A percentile compares a stretch with the other conserved stretches of the same genome.
Evolutionary conservation across 2,329 filamentous ascomycete genomes (phyloP).

Genomic region (Colletotrichum melonis): DNA sequence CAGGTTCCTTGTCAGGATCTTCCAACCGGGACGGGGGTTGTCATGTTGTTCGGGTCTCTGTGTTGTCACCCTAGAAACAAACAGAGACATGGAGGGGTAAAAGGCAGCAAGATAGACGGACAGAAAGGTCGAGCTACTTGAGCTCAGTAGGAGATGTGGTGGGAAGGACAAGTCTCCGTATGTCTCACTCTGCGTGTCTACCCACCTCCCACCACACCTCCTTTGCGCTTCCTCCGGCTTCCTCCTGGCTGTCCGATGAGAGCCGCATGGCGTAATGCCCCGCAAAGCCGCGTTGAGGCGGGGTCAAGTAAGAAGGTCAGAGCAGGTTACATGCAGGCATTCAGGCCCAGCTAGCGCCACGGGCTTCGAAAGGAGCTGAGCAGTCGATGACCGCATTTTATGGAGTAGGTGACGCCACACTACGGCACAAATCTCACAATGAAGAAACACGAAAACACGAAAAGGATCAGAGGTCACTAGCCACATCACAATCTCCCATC

Average conservation of each 20-base stretch:
- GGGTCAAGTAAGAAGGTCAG: not conserved
- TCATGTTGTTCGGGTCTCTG: not conserved
- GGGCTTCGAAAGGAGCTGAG: not conserved
- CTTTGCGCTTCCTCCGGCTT: not conserved
- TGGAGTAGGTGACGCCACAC: slow-evolving; percentile 38
- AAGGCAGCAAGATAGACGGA: not conserved
- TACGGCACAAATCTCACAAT: not conserved
- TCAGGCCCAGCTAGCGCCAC: not conserved
- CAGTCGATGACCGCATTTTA: slow-evolving; percentile 34
- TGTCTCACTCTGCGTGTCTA: not conserved
- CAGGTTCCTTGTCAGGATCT: not conserved
- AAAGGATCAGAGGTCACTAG: not conserved
- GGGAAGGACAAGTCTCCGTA: not conserved
- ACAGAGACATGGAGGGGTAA: not conserved
- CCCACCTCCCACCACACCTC: not conserved
- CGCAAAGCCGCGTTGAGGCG: slow-evolving; percentile 15
- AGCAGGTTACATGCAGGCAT: not conserved
- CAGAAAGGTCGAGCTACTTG: not conserved
- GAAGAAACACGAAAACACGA: not conserved
- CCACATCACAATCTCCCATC: not conserved
- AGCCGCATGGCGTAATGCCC: slow-evolving; percentile 36
- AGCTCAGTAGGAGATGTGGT: not conserved
- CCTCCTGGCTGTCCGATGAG: slow-evolving; percentile 16
- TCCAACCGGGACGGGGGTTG: not conserved
- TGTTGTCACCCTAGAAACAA: not conserved